These are phyloP conservation scores for Cryoendolithus antarcticus DNA, from an alignment of 2,329 filamentous ascomycete genomes.

Conservation along the genomic window DNA sequence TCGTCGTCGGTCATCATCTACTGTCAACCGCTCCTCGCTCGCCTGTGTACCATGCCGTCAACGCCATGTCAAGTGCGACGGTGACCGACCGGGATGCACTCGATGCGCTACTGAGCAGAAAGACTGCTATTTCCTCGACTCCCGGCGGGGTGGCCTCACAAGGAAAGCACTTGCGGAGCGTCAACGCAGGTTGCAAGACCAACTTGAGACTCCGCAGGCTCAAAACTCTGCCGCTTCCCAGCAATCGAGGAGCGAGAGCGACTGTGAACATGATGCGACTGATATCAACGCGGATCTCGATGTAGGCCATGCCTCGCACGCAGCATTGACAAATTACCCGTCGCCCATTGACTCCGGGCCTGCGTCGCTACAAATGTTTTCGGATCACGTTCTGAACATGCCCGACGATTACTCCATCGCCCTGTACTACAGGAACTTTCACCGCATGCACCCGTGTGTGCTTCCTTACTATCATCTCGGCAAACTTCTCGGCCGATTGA, in stretches of 20 bases:
- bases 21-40: slow-evolving; percentile 1
- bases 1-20: neutral
- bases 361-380: neutral
- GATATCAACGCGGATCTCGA: too few species aligned
- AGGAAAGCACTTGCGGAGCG: neutral
- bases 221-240: too few species aligned
- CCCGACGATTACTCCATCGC: slow-evolving; percentile 1
- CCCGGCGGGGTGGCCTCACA: neutral
- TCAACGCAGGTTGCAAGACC: too few species aligned
- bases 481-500: too few species aligned
- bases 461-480: neutral
- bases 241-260: too few species aligned
- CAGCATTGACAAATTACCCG: too few species aligned
- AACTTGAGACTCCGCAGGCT: too few species aligned
- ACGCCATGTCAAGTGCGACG: slow-evolving; percentile 3
- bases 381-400: neutral
- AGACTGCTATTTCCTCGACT: neutral
- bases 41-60: slow-evolving; percentile 3
- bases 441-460: neutral
- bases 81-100: slow-evolving; percentile 1
- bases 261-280: too few species aligned
- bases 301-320: too few species aligned
- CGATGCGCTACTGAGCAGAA: slow-evolving; percentile 3
- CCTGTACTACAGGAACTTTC: slow-evolving; percentile 1
- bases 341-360: too few species aligned